Conservation (phyloP, 2,329 filamentous ascomycete genomes). For the Aureobasidium melanogenum region DNA sequence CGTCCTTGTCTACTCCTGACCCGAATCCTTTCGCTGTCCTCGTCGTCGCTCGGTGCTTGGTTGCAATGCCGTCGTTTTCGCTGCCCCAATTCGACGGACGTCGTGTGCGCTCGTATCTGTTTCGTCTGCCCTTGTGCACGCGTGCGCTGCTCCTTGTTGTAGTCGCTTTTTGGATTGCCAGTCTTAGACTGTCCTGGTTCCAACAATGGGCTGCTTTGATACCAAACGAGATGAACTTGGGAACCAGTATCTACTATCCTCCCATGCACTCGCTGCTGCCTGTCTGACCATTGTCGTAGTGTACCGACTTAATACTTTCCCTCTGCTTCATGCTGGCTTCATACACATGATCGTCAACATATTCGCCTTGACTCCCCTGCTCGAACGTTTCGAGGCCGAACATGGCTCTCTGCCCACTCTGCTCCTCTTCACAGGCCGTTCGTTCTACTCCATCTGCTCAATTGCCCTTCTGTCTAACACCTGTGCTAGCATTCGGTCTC, state of each 20-base stretch:
- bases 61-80: constrained; percentile 30
- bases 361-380: constrained; percentile 70
- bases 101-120: constrained; percentile 70
- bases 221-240: constrained; percentile 64
- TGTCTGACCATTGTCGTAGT: constrained; percentile 44
- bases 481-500: constrained; percentile 31
- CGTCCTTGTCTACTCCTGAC: neutral
- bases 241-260: constrained; percentile 51
- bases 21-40: neutral
- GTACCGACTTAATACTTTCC: constrained; percentile 88
- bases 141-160: constrained; percentile 60
- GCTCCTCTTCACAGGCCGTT: constrained; percentile 83
- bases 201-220: constrained; percentile 69
- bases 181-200: constrained; percentile 63
- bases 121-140: constrained; percentile 82
- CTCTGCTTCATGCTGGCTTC: constrained; percentile 73
- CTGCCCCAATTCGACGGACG: constrained; percentile 57
- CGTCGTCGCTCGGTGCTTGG: neutral
- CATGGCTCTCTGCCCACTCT: constrained; percentile 85
- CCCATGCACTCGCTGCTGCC: neutral
- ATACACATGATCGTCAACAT: constrained; percentile 75
- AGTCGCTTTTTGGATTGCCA: constrained; percentile 58
- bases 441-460: constrained; percentile 31
- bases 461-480: neutral
- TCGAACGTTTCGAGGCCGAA: constrained; percentile 90